Evolutionary conservation across 306 rosid genomes (phyloP).

Genomic region (Bauhinia variegata): DNA sequence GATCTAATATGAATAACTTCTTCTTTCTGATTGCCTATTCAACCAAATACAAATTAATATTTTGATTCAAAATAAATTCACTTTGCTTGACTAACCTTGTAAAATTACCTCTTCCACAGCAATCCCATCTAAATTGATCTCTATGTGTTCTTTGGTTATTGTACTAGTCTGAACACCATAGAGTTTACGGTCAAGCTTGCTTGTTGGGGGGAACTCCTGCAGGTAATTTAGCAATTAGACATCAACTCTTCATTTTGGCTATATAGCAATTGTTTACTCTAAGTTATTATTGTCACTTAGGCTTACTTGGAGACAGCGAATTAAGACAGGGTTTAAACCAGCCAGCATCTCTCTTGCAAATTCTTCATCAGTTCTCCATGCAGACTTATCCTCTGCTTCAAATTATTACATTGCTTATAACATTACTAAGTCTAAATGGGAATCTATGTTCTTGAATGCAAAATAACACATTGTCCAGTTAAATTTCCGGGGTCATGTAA

Average conservation of each 20-base stretch:
- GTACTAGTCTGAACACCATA: constrained; percentile 73
- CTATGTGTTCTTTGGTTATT: constrained; percentile 55
- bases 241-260: too few species aligned
- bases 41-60: constrained; percentile 28
- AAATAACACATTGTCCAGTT: constrained; percentile 27
- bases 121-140: constrained; percentile 57
- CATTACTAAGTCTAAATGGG: too few species aligned
- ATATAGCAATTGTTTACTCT: too few species aligned
- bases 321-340: constrained; percentile 69
- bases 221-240: constrained; percentile 34
- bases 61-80: constrained; percentile 2
- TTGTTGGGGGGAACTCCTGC: constrained; percentile 81
- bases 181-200: constrained; percentile 65
- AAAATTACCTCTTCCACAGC: constrained; percentile 62
- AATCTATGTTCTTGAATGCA: constrained; percentile 24
- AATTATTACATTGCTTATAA: constrained; percentile 20
- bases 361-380: constrained; percentile 87
- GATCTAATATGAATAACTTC: constrained; percentile 68
- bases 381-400: constrained; percentile 59
- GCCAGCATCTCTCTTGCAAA: constrained; percentile 93
- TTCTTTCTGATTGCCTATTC: constrained; percentile 62
- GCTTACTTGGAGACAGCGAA: constrained; percentile 66
- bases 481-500: constrained; percentile 7
- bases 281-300: not conserved
- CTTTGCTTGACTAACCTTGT: too few species aligned